Evolutionary conservation across 1,139 yeast genomes (phyloP).

Genomic region (Suhomyces bolitotheri): DNA sequence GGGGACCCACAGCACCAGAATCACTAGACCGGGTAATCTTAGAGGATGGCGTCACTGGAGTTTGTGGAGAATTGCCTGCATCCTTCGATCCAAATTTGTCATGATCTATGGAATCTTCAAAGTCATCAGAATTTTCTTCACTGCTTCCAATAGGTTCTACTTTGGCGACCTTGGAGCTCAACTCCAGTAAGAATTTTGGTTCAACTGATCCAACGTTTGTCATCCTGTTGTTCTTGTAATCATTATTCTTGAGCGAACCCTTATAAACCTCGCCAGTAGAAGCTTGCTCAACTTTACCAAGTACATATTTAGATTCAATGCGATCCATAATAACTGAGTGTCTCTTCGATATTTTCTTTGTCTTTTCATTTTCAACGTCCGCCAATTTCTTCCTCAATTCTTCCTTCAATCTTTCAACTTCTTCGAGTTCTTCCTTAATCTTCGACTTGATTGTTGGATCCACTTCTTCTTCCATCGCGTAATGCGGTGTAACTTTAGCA

Average conservation of each 20-base stretch:
- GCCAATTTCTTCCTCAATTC: slow-evolving; percentile 41
- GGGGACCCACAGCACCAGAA: slow-evolving; percentile 13
- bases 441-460: slow-evolving; percentile 41
- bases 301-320: slow-evolving; percentile 51
- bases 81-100: background rate
- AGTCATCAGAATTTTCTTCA: slow-evolving; percentile 10
- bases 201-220: slow-evolving; percentile 45
- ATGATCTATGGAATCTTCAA: slow-evolving; percentile 1
- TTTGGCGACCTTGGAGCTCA: slow-evolving; percentile 51
- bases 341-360: slow-evolving; percentile 12
- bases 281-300: slow-evolving; percentile 34
- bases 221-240: slow-evolving; percentile 31
- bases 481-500: slow-evolving; percentile 13
- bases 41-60: background rate
- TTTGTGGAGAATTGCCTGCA: background rate
- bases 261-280: slow-evolving; percentile 5
- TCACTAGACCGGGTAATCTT: background rate
- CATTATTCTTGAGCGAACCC: slow-evolving; percentile 12
- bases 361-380: slow-evolving; percentile 13
- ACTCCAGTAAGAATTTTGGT: slow-evolving; percentile 59
- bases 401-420: slow-evolving; percentile 46
- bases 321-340: slow-evolving; percentile 29
- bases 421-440: slow-evolving; percentile 46
- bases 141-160: slow-evolving; percentile 31
- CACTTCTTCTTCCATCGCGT: slow-evolving; percentile 18